Evolutionary conservation across 371 early-diverging fungal species (phyloP).

Genomic region (Coemansia sp.): DNA sequence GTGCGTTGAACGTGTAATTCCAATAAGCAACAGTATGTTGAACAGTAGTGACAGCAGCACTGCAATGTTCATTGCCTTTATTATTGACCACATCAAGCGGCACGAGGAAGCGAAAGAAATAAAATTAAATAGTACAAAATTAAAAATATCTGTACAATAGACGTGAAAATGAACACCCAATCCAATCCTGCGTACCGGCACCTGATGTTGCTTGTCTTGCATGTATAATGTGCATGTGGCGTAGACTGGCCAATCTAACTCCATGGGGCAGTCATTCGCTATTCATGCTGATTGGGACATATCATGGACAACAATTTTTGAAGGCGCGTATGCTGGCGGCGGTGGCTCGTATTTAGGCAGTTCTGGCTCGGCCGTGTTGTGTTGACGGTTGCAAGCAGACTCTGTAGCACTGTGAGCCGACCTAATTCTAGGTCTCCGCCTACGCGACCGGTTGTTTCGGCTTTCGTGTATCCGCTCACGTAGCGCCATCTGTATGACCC

Average conservation of each 20-base stretch:
- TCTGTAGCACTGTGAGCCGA: neutral
- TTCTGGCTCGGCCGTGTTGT: neutral
- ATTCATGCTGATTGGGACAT: neutral
- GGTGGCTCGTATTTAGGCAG: constrained; percentile 36
- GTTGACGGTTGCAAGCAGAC: neutral
- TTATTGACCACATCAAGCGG: constrained; percentile 9
- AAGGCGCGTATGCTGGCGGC: constrained; percentile 33
- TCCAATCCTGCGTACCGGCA: too few species aligned
- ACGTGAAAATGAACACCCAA: neutral
- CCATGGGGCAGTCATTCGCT: neutral
- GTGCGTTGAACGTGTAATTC: constrained; percentile 11
- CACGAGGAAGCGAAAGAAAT: neutral
- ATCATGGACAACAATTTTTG: constrained; percentile 7
- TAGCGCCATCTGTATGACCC: neutral
- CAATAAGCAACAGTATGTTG: constrained; percentile 24
- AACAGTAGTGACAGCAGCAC: constrained; percentile 31
- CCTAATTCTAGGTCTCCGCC: neutral
- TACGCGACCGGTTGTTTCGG: too few species aligned
- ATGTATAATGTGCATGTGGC: constrained; percentile 10
- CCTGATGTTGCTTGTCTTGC: neutral
- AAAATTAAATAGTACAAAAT: neutral
- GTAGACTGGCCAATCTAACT: constrained; percentile 6
- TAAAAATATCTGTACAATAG: neutral
- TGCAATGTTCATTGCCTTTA: constrained; percentile 22
- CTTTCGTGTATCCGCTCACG: neutral